These are phyloP conservation scores for Monosporascus sp. DNA, from an alignment of 2,329 filamentous ascomycete species.

Conservation along the genomic window DNA sequence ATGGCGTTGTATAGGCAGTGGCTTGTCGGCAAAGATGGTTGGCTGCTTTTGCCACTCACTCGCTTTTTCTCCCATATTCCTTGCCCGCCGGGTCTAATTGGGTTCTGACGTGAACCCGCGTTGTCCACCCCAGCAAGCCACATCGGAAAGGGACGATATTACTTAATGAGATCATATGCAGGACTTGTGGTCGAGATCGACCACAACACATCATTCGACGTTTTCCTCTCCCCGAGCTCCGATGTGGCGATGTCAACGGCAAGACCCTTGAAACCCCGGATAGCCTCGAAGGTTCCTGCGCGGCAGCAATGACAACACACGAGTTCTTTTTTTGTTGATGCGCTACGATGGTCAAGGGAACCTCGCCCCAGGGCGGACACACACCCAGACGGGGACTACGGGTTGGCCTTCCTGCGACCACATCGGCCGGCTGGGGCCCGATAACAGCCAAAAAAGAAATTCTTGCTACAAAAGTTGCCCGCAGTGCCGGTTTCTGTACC, in stretches of 20 bases:
- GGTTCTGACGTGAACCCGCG: constrained; percentile 9
- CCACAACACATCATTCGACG: constrained; percentile 20
- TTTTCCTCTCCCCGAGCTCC: constrained; percentile 12
- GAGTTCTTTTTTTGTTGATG: neutral
- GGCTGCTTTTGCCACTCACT: constrained; percentile 13
- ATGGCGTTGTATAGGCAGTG: constrained; percentile 5
- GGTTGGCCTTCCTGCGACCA: constrained; percentile 1
- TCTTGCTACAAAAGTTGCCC: neutral
- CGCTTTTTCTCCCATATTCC: constrained; percentile 7
- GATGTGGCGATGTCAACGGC: constrained; percentile 15
- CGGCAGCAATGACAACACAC: constrained; percentile 16
- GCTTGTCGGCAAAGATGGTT: constrained; percentile 10
- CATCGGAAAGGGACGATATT: constrained; percentile 22
- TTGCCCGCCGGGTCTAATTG: constrained; percentile 19
- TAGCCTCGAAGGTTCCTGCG: constrained; percentile 7
- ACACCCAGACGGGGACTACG: neutral
- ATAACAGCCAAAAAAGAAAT: constrained; percentile 14
- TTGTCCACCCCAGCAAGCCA: constrained; percentile 26
- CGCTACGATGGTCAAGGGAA: neutral
- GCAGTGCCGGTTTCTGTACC: constrained; percentile 9
- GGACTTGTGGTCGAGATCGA: constrained; percentile 24
- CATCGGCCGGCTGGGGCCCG: constrained; percentile 11
- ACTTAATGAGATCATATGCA: constrained; percentile 13
- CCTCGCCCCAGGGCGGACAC: too few species aligned
- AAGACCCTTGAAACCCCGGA: constrained; percentile 4